phyloP scores from a whole-genome alignment of 2,329 filamentous ascomycete species.

The Aspergillus niger region DNA sequence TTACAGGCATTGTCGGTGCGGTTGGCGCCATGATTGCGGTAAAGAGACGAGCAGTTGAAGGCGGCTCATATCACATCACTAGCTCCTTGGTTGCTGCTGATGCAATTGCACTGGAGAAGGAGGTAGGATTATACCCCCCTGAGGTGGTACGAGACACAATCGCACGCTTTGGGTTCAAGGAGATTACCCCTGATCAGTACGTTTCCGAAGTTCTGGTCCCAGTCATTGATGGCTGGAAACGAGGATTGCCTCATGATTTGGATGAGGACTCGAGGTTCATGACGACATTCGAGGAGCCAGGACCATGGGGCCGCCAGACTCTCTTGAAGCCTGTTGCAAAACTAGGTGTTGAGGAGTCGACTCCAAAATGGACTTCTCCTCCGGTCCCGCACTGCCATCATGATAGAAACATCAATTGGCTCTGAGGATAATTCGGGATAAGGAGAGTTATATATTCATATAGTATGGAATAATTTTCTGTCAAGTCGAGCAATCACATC shows the following conservation, averaged over 20 bases:
- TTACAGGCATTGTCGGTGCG: slow-evolving; percentile 14
- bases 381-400: slow-evolving; percentile 21
- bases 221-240: slow-evolving; percentile 30
- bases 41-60: slow-evolving; percentile 6
- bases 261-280: slow-evolving; percentile 14
- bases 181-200: slow-evolving; percentile 22
- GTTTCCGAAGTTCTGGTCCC: slow-evolving; percentile 27
- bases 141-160: slow-evolving; percentile 22
- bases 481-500: neutral
- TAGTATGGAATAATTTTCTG: neutral
- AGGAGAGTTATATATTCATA: neutral
- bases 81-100: slow-evolving; percentile 36
- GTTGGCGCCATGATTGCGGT: slow-evolving; percentile 13
- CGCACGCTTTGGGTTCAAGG: slow-evolving; percentile 17
- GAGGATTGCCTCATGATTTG: slow-evolving; percentile 10
- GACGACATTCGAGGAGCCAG: slow-evolving; percentile 12
- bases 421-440: neutral
- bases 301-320: slow-evolving; percentile 10
- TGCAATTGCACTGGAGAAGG: slow-evolving; percentile 31
- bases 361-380: slow-evolving; percentile 12
- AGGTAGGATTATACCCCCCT: slow-evolving; percentile 37
- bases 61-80: slow-evolving; percentile 24
- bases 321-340: slow-evolving; percentile 17
- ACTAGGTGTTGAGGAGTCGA: slow-evolving; percentile 12
- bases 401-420: slow-evolving; percentile 14